phyloP scores from a whole-genome alignment of 257 asterid genomes.

The Nicotiana sylvestris region DNA sequence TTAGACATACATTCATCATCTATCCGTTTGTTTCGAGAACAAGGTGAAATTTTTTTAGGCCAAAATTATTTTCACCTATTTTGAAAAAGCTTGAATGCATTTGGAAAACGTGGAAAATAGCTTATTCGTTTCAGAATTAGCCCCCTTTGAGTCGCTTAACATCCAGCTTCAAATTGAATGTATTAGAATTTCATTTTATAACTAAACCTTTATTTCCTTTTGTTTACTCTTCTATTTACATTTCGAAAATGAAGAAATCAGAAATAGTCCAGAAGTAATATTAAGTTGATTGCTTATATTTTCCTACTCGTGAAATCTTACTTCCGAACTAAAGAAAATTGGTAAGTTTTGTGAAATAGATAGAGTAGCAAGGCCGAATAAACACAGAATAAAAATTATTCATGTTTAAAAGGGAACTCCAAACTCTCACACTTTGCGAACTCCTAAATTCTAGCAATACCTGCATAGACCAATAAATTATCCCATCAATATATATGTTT shows the following conservation, averaged over 20 bases:
- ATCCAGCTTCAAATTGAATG: background rate
- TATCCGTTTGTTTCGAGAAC: too few relatives aligned
- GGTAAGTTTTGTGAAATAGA: background rate
- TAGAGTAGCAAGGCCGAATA: background rate
- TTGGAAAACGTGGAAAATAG: too few relatives aligned
- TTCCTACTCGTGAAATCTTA: too few relatives aligned
- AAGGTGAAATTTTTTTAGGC: too few relatives aligned
- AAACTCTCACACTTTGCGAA: background rate
- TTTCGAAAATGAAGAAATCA: background rate
- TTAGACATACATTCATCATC: too few relatives aligned
- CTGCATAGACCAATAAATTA: background rate
- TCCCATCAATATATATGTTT: too few relatives aligned
- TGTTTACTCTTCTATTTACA: background rate
- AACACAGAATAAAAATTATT: background rate
- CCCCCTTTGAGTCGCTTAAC: background rate
- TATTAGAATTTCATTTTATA: background rate
- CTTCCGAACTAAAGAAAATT: too few relatives aligned
- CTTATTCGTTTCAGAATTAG: too few relatives aligned
- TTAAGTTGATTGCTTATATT: background rate
- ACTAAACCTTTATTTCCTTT: too few relatives aligned
- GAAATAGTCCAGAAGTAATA: too few relatives aligned
- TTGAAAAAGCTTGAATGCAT: too few relatives aligned
- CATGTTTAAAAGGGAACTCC: background rate
- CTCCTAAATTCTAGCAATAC: background rate
- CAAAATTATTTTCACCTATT: too few relatives aligned